phyloP scores from a whole-genome alignment of 306 rosid genomes.

The Cucurbita ficifolia region DNA sequence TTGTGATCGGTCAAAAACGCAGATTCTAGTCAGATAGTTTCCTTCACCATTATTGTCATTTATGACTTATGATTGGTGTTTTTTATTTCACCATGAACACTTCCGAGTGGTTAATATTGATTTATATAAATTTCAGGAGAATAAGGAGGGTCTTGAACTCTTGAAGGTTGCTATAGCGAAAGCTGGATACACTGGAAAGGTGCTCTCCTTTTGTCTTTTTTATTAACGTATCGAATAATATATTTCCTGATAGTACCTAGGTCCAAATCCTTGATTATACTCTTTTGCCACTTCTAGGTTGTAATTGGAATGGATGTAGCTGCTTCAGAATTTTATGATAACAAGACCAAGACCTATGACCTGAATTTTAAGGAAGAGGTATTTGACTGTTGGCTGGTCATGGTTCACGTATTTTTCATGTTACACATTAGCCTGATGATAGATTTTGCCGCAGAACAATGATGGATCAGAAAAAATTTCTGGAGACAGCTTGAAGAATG shows the following conservation, averaged over 20 bases:
- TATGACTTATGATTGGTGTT: no score
- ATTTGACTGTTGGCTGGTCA: background rate
- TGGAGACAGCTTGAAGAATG: conserved; percentile 64
- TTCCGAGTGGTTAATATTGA: no score
- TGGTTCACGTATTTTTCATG: background rate
- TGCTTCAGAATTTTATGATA: conserved; percentile 79
- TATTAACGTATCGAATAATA: no score
- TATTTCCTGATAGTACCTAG: no score
- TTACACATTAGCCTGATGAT: background rate
- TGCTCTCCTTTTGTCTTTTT: background rate
- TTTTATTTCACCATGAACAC: no score
- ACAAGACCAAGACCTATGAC: conserved; percentile 53
- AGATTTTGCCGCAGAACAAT: conserved; percentile 38
- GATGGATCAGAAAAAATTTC: conserved; percentile 74
- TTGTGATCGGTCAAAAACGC: no score
- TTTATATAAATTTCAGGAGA: conserved; percentile 34
- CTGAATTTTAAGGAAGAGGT: conserved; percentile 98
- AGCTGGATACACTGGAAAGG: conserved; percentile 94
- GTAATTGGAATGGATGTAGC: conserved; percentile 99
- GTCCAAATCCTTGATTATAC: no score
- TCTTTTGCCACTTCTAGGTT: conserved; percentile 26
- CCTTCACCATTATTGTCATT: no score
- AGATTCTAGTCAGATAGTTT: no score
- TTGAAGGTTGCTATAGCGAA: conserved; percentile 85
- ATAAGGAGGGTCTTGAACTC: conserved; percentile 96